Evolutionary conservation across 1,284 basidiomycete species (phyloP).

Genomic region (Anthracocystis panici-leucophaei): DNA sequence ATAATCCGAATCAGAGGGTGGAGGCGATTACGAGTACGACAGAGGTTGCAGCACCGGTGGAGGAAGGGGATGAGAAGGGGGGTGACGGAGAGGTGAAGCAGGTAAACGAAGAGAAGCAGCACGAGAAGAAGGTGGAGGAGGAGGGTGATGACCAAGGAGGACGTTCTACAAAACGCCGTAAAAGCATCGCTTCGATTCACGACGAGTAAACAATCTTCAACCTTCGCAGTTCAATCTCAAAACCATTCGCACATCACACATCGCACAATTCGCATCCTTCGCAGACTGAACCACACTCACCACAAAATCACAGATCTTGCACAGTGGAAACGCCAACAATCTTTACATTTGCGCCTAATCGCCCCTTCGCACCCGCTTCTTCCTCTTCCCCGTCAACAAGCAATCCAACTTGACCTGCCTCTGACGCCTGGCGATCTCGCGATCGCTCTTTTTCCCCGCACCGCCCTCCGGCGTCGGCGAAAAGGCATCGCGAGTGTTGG

Average conservation of each 20-base stretch:
- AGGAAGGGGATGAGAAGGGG: too few species aligned
- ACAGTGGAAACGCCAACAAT: too few species aligned
- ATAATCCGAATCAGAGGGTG: too few species aligned
- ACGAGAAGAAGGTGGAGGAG: slow-evolving; percentile 1
- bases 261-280: not conserved
- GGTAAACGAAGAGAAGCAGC: not conserved
- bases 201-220: not conserved
- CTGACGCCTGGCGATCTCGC: not conserved
- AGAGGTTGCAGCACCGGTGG: too few species aligned
- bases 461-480: slow-evolving; percentile 9
- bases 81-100: not conserved
- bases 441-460: not conserved
- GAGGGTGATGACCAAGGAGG: not conserved
- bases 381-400: not conserved
- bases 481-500: slow-evolving; percentile 20
- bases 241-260: not conserved
- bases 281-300: too few species aligned
- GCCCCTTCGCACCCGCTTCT: too few species aligned
- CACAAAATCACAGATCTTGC: too few species aligned
- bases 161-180: slow-evolving; percentile 24
- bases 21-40: too few species aligned
- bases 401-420: not conserved
- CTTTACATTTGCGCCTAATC: too few species aligned
- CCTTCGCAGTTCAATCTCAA: not conserved
- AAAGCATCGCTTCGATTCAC: slow-evolving; percentile 21